Evolutionary conservation across 2,329 filamentous ascomycete genomes (phyloP).

Genomic region (Aspergillus sp.): DNA sequence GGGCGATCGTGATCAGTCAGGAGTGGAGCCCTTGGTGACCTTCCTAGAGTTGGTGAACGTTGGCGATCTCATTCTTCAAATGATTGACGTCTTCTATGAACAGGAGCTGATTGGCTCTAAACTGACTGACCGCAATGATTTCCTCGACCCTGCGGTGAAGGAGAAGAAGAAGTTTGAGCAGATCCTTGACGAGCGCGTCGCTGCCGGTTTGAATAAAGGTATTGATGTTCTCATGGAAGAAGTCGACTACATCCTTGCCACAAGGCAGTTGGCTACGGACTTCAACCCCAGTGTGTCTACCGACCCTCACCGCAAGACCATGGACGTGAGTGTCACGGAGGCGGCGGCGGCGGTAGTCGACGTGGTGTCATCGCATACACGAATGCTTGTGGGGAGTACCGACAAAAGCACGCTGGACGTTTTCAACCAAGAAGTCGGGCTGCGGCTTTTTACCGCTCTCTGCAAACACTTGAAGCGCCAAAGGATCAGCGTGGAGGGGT

Average conservation of each 20-base stretch:
- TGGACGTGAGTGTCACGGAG: constrained; percentile 64
- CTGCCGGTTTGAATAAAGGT: constrained; percentile 92
- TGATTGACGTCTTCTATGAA: constrained; percentile 98
- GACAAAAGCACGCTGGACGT: constrained; percentile 98
- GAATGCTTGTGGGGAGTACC: constrained; percentile 89
- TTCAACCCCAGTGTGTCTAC: constrained; percentile 69
- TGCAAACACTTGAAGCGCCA: constrained; percentile 98
- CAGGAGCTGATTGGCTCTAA: constrained; percentile 83
- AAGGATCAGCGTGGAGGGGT: constrained; percentile 83
- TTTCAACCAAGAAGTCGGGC: constrained; percentile 95
- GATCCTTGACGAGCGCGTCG: constrained; percentile 95
- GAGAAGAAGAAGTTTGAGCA: constrained; percentile 99
- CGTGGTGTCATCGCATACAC: constrained; percentile 82
- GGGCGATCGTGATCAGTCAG: constrained; percentile 62
- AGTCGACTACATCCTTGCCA: constrained; percentile 91
- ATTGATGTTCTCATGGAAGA: constrained; percentile 99
- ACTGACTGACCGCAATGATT: constrained; percentile 89
- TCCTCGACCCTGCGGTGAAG: constrained; percentile 84
- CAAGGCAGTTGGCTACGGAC: constrained; percentile 80
- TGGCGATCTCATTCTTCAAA: constrained; percentile 94
- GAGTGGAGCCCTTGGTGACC: constrained; percentile 86
- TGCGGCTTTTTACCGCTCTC: constrained; percentile 84
- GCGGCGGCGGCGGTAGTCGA: constrained; percentile 80
- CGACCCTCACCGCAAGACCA: constrained; percentile 33
- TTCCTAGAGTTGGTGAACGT: constrained; percentile 98